phyloP scores from a whole-genome alignment of 2,329 filamentous ascomycete genomes.

The Helotiales sp. region DNA sequence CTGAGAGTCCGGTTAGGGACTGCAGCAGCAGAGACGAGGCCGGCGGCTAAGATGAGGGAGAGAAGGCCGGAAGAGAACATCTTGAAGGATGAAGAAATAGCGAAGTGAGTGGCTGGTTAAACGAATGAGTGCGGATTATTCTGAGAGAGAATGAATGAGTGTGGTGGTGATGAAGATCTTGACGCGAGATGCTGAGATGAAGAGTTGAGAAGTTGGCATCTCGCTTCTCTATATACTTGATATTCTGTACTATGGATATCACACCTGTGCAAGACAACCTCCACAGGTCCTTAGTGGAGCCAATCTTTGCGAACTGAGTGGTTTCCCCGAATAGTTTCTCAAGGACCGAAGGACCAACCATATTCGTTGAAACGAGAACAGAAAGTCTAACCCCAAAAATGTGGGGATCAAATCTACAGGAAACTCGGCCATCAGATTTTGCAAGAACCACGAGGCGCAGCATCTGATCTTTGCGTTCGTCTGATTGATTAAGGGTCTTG shows the following conservation, averaged over 20 bases:
- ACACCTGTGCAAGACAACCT: not conserved
- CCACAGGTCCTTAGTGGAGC: not conserved
- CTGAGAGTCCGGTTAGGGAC: conserved; percentile 24
- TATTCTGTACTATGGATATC: not conserved
- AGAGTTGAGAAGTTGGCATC: not conserved
- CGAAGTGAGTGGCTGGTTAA: conserved; percentile 6
- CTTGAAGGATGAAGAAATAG: conserved; percentile 7
- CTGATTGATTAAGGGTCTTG: not conserved
- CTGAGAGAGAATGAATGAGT: conserved; percentile 12
- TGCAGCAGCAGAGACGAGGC: conserved; percentile 18
- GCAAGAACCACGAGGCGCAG: not conserved
- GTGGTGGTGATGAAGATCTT: conserved; percentile 14
- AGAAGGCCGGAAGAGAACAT: conserved; percentile 17
- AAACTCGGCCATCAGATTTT: not conserved
- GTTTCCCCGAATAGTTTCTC: not conserved
- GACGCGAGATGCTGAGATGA: conserved; percentile 9
- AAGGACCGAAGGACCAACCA: not conserved
- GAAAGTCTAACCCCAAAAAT: not conserved
- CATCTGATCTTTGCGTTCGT: not conserved
- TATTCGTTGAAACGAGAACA: not conserved
- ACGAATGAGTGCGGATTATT: conserved; percentile 16
- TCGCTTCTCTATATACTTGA: conserved; percentile 6
- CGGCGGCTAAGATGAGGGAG: conserved; percentile 14
- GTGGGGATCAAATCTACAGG: not conserved
- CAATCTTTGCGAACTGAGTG: not conserved